These are phyloP conservation scores for Ilyonectria sp. DNA, from an alignment of 2,329 filamentous ascomycete genomes.

Conservation along the genomic window DNA sequence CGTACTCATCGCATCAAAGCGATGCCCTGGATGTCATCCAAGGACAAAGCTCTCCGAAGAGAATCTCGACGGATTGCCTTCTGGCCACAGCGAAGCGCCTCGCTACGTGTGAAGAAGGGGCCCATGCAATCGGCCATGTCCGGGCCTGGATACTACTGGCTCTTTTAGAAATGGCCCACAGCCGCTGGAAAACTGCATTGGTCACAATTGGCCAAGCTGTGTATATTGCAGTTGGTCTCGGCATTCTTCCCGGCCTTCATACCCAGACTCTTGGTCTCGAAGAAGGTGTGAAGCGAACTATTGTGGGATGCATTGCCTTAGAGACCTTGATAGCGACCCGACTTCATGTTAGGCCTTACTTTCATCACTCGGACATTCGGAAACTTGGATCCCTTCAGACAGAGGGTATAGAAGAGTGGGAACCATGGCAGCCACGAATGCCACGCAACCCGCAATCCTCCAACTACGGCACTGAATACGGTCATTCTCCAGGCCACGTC, in stretches of 20 bases:
- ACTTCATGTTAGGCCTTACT: slow-evolving; percentile 12
- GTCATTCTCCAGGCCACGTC: slow-evolving; percentile 24
- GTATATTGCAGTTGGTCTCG: slow-evolving; percentile 11
- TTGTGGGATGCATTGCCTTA: slow-evolving; percentile 17
- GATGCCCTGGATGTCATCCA: background rate
- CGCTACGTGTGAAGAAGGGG: background rate
- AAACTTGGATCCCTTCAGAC: slow-evolving; percentile 6
- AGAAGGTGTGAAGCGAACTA: background rate
- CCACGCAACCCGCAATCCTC: background rate
- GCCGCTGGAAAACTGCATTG: slow-evolving; percentile 22
- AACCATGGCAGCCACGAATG: slow-evolving; percentile 28
- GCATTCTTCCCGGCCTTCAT: background rate
- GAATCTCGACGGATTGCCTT: background rate
- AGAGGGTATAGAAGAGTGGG: slow-evolving; percentile 33
- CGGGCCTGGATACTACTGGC: slow-evolving; percentile 22
- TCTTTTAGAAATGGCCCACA: slow-evolving; percentile 10
- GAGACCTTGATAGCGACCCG: slow-evolving; percentile 20
- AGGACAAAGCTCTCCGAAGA: background rate
- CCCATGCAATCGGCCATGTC: slow-evolving; percentile 24
- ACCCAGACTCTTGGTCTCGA: background rate
- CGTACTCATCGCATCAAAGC: slow-evolving; percentile 18
- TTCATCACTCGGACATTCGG: slow-evolving; percentile 14
- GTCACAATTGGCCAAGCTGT: slow-evolving; percentile 12
- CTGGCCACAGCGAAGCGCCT: slow-evolving; percentile 5
- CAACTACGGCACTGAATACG: background rate